Conservation (phyloP, 1,139 yeast species). For the Hemisphaericaspora subhashii region DNA sequence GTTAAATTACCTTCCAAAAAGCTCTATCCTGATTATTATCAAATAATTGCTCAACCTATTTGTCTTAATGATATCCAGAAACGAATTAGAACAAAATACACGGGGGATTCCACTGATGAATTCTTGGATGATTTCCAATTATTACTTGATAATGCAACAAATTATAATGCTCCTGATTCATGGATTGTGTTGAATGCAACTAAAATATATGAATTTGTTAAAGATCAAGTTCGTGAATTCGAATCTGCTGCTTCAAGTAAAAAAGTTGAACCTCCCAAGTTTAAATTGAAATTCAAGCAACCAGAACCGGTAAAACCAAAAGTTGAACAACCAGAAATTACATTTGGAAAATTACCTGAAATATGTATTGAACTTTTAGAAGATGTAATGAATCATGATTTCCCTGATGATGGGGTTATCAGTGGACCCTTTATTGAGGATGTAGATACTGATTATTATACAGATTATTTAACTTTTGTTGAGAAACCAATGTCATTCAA, state of each 20-base stretch:
- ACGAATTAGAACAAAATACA: slow-evolving; percentile 40
- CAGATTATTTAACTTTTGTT: slow-evolving; percentile 58
- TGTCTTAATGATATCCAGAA: slow-evolving; percentile 64
- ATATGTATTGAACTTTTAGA: slow-evolving; percentile 28
- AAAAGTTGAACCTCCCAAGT: slow-evolving; percentile 9
- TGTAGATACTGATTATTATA: slow-evolving; percentile 55
- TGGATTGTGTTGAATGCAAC: slow-evolving; percentile 61
- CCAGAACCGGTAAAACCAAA: slow-evolving; percentile 7
- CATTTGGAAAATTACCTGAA: slow-evolving; percentile 24
- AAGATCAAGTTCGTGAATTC: slow-evolving; percentile 37
- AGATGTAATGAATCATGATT: slow-evolving; percentile 43
- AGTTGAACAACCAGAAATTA: slow-evolving; percentile 15
- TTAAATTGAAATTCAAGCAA: slow-evolving; percentile 15
- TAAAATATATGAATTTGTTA: slow-evolving; percentile 42
- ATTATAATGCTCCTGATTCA: slow-evolving; percentile 62
- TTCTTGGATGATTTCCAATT: slow-evolving; percentile 57
- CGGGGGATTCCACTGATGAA: slow-evolving; percentile 29
- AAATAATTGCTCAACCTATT: slow-evolving; percentile 62
- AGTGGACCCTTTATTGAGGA: slow-evolving; percentile 60
- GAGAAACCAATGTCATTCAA: slow-evolving; percentile 58
- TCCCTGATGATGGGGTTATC: slow-evolving; percentile 43
- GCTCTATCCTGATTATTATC: slow-evolving; percentile 79
- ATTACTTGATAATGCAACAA: slow-evolving; percentile 58
- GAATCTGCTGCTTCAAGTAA: slow-evolving; percentile 11
- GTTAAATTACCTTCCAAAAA: slow-evolving; percentile 71